Percentiles rank a stretch among this genome's conserved stretches.
These are phyloP conservation scores for Candida berthetii DNA, from an alignment of 805 yeast species.

Conservation along the genomic window DNA sequence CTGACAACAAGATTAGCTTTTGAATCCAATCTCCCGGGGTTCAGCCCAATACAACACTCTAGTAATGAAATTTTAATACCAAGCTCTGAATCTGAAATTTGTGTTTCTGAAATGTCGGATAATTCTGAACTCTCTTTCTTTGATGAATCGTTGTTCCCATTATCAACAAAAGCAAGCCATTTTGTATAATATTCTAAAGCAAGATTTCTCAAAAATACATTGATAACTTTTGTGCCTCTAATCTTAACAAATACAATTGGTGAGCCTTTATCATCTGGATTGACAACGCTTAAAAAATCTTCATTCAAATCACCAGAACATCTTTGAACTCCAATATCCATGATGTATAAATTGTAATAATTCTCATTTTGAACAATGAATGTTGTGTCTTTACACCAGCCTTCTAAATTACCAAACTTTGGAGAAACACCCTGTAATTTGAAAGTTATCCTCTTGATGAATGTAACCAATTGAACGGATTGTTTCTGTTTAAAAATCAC, in stretches of 20 bases:
- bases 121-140: background rate
- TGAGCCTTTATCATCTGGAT: slow-evolving; percentile 24
- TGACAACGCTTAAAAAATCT: slow-evolving; percentile 24
- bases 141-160: slow-evolving; percentile 1
- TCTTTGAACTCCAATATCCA: slow-evolving; percentile 9
- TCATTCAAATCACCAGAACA: slow-evolving; percentile 14
- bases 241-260: slow-evolving; percentile 37
- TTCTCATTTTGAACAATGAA: slow-evolving; percentile 11
- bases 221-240: slow-evolving; percentile 27
- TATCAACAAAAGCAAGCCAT: slow-evolving; percentile 45
- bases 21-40: slow-evolving; percentile 55
- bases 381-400: slow-evolving; percentile 8
- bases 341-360: slow-evolving; percentile 12
- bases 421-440: slow-evolving; percentile 15
- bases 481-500: slow-evolving; percentile 14
- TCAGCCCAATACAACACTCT: slow-evolving; percentile 56
- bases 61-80: slow-evolving; percentile 21
- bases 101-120: slow-evolving; percentile 1
- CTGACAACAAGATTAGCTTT: slow-evolving; percentile 45
- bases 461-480: slow-evolving; percentile 6
- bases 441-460: slow-evolving; percentile 8
- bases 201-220: slow-evolving; percentile 40
- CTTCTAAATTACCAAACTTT: slow-evolving; percentile 26
- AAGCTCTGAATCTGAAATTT: slow-evolving; percentile 4
- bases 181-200: slow-evolving; percentile 51